Conservation (phyloP, 805 yeast species). For the Pichia pseudocactophila region DNA sequence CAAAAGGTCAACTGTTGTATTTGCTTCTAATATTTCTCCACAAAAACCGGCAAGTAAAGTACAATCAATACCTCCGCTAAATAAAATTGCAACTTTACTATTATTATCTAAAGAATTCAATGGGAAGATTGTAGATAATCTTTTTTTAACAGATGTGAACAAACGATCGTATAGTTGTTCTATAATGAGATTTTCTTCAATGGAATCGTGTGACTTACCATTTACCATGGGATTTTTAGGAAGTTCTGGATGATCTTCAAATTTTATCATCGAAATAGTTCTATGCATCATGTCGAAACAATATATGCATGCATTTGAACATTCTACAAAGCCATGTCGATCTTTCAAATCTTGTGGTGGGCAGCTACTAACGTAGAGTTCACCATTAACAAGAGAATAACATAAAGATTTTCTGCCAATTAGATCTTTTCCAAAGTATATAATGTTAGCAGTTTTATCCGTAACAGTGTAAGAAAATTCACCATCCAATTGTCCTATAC, state of each 20-base stretch:
- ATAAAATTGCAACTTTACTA: slow-evolving; percentile 50
- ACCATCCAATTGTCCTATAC: slow-evolving; percentile 50
- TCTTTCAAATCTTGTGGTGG: slow-evolving; percentile 26
- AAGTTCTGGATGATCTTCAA: background rate
- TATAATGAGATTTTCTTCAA: slow-evolving; percentile 1
- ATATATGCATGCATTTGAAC: slow-evolving; percentile 44
- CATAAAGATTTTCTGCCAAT: slow-evolving; percentile 76
- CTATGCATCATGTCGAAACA: slow-evolving; percentile 27
- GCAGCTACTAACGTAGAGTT: slow-evolving; percentile 41
- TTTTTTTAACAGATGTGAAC: slow-evolving; percentile 32
- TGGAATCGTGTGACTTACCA: background rate
- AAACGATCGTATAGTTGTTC: slow-evolving; percentile 25
- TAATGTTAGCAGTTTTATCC: slow-evolving; percentile 30
- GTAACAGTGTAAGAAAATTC: slow-evolving; percentile 67
- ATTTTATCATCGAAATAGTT: slow-evolving; percentile 9
- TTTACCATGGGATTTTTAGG: too few species aligned
- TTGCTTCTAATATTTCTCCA: slow-evolving; percentile 24
- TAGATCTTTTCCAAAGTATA: slow-evolving; percentile 78
- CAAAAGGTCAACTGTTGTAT: slow-evolving; percentile 56
- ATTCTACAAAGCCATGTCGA: slow-evolving; percentile 37
- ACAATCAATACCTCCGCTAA: slow-evolving; percentile 95
- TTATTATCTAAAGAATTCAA: slow-evolving; percentile 26
- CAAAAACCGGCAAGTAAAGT: slow-evolving; percentile 61
- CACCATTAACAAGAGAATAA: slow-evolving; percentile 27
- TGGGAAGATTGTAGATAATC: slow-evolving; percentile 59